phyloP scores from a whole-genome alignment of 768 basidiomycete genomes.

The Rhodotorula graminis region DNA sequence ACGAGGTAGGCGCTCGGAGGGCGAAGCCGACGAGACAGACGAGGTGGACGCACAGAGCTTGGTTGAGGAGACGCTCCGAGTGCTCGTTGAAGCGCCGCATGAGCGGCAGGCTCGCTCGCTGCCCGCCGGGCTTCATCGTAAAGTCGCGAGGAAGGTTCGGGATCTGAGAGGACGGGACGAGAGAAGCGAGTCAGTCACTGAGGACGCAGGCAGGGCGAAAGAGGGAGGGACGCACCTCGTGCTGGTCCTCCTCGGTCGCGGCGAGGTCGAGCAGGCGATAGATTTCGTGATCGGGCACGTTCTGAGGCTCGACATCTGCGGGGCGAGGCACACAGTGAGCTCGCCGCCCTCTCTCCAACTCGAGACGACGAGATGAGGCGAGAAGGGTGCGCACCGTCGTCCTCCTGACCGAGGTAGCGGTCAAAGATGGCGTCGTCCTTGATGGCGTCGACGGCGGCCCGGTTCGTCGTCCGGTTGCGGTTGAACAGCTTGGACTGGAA shows the following conservation, averaged over 20 bases:
- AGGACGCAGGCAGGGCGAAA: conserved; percentile 1
- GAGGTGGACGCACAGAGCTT: conserved; percentile 45
- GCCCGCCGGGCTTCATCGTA: conserved; percentile 92
- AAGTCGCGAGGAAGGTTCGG: conserved; percentile 75
- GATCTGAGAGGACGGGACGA: conserved; percentile 54
- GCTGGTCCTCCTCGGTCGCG: conserved; percentile 86
- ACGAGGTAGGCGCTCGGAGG: no score
- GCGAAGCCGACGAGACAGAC: neutral
- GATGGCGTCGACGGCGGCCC: conserved; percentile 69
- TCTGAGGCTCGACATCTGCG: conserved; percentile 61
- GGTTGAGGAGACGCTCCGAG: conserved; percentile 78
- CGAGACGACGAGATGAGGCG: no score
- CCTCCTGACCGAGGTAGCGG: conserved; percentile 89
- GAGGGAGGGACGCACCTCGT: conserved; percentile 56
- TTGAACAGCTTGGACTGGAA: conserved; percentile 95
- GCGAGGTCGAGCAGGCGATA: conserved; percentile 77
- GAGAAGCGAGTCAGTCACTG: neutral
- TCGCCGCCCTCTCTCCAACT: no score
- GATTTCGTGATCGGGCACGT: conserved; percentile 55
- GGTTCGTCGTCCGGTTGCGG: conserved; percentile 82
- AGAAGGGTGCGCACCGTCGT: conserved; percentile 64
- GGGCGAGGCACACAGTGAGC: conserved; percentile 45
- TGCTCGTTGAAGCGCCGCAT: conserved; percentile 98
- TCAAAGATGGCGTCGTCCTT: conserved; percentile 92
- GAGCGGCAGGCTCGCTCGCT: conserved; percentile 78